These are phyloP conservation scores for Fusarium abutilonis DNA, from an alignment of 2,329 filamentous ascomycete species.

Conservation along the genomic window DNA sequence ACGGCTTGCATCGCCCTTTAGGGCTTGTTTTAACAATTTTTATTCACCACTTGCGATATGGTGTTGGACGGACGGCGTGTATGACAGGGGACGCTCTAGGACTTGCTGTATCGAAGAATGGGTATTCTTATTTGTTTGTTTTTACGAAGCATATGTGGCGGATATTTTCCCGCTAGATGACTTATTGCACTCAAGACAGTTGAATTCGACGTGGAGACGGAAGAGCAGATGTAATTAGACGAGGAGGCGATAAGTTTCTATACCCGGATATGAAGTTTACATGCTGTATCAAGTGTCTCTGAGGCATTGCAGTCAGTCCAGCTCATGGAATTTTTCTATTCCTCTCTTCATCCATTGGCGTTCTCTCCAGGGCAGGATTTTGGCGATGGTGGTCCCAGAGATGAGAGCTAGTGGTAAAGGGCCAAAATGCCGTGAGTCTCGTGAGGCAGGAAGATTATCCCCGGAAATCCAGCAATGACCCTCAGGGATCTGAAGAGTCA, in stretches of 20 bases:
- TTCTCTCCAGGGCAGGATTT: slow-evolving; percentile 63
- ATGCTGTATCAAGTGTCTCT: slow-evolving; percentile 33
- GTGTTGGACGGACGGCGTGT: slow-evolving; percentile 32
- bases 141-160: slow-evolving; percentile 51
- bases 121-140: slow-evolving; percentile 43
- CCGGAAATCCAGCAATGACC: slow-evolving; percentile 93
- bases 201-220: slow-evolving; percentile 20
- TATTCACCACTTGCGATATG: slow-evolving; percentile 29
- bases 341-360: slow-evolving; percentile 61
- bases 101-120: slow-evolving; percentile 19
- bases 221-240: slow-evolving; percentile 51
- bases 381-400: slow-evolving; percentile 80
- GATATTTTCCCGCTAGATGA: slow-evolving; percentile 34
- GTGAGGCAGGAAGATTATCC: slow-evolving; percentile 84
- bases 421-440: slow-evolving; percentile 88
- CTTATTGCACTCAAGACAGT: slow-evolving; percentile 27
- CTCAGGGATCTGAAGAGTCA: slow-evolving; percentile 73
- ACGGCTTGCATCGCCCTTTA: slow-evolving; percentile 35
- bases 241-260: slow-evolving; percentile 44
- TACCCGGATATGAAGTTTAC: slow-evolving; percentile 44
- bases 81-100: slow-evolving; percentile 14
- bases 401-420: slow-evolving; percentile 87
- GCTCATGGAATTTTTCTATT: slow-evolving; percentile 49
- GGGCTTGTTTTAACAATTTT: slow-evolving; percentile 34
- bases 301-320: slow-evolving; percentile 24